These are phyloP conservation scores for Actinomortierella wolfii DNA, from an alignment of 371 early-diverging fungal genomes.

Conservation along the genomic window DNA sequence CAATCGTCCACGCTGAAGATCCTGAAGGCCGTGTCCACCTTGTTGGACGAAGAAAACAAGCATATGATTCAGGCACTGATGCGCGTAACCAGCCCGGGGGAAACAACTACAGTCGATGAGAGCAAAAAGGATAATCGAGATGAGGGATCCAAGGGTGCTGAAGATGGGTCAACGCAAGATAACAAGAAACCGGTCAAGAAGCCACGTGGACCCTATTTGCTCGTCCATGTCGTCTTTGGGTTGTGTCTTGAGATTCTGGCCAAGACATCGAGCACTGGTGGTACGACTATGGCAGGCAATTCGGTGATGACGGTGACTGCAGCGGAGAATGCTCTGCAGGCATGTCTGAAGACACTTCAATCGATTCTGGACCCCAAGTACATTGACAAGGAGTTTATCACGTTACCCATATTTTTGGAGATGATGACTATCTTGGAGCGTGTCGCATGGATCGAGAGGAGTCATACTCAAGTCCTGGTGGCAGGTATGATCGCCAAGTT, in stretches of 20 bases:
- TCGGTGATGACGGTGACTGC: constrained; percentile 21
- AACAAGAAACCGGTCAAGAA: background rate
- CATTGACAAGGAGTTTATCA: constrained; percentile 22
- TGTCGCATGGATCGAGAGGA: constrained; percentile 46
- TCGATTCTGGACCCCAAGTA: constrained; percentile 27
- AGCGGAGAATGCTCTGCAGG: constrained; percentile 32
- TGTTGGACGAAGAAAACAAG: constrained; percentile 32
- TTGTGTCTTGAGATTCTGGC: constrained; percentile 44
- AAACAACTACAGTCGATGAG: background rate
- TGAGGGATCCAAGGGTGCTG: background rate
- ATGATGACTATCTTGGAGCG: constrained; percentile 44
- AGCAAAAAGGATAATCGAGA: background rate
- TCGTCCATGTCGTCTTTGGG: constrained; percentile 40
- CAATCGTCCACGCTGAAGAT: constrained; percentile 42
- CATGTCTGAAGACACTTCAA: constrained; percentile 29
- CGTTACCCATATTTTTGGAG: constrained; percentile 29
- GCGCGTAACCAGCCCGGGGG: constrained; percentile 29
- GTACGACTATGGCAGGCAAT: constrained; percentile 8
- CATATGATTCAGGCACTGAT: constrained; percentile 31
- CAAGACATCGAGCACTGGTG: constrained; percentile 34
- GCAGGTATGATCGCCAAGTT: constrained; percentile 31
- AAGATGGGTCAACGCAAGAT: no score
- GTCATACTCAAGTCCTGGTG: constrained; percentile 32
- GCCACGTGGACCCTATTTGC: constrained; percentile 1
- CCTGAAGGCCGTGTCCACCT: constrained; percentile 28